A percentile compares a stretch with the other conserved stretches of the same genome.
Conservation (phyloP, 345 rosid species). For the Acer negundo region DNA sequence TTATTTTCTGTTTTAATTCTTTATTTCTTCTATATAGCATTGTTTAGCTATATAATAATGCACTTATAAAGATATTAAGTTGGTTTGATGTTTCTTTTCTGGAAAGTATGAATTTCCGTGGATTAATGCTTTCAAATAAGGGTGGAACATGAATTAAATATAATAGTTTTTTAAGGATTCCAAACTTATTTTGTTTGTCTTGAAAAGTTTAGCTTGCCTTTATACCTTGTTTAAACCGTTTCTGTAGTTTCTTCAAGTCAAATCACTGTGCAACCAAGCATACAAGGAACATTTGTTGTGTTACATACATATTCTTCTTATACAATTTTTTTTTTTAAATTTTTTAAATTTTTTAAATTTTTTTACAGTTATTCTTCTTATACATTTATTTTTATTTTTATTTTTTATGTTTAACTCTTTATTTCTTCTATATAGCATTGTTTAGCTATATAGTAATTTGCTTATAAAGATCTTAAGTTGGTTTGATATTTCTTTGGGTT, state of each 20-base stretch:
- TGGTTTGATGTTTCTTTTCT: neutral
- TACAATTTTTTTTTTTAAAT: too few relatives aligned
- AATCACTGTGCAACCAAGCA: neutral
- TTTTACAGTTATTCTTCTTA: neutral
- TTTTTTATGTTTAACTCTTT: neutral
- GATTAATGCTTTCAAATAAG: neutral
- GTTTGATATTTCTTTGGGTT: neutral
- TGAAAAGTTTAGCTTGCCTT: constrained; percentile 1
- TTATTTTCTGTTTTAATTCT: neutral
- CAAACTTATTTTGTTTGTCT: constrained; percentile 3
- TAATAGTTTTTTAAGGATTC: constrained; percentile 1
- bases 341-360: too few relatives aligned
- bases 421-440: neutral
- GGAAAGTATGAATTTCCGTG: neutral
- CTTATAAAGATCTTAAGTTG: neutral
- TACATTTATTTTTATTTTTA: neutral
- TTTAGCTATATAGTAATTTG: neutral
- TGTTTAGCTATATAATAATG: neutral
- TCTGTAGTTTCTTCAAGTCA: constrained; percentile 22
- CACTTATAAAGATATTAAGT: neutral
- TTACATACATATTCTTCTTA: too few relatives aligned
- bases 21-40: neutral
- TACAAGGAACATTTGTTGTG: neutral
- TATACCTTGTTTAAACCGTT: neutral
- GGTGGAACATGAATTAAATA: neutral